Evolutionary conservation across 1,139 yeast species (phyloP).

Genomic region (Magnusiomyces sp.): DNA sequence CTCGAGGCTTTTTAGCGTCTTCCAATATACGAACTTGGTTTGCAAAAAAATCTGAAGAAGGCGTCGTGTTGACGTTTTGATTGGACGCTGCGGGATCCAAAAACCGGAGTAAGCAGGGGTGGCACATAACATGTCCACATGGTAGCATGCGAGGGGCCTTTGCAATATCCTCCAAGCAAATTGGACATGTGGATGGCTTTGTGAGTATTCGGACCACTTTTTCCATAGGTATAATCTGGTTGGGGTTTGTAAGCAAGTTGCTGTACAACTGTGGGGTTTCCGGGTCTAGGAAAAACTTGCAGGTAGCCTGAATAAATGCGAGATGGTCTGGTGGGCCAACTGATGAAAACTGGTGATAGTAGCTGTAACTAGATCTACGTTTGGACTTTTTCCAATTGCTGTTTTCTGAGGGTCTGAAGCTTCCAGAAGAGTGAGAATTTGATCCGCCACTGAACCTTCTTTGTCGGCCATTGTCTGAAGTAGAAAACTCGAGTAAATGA

Average conservation of each 20-base stretch:
- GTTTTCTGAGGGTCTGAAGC: constrained; percentile 7
- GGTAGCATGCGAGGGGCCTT: constrained; percentile 91
- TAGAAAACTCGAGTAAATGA: constrained; percentile 27
- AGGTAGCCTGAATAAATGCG: constrained; percentile 75
- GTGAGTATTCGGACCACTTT: constrained; percentile 67
- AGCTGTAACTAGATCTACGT: not conserved
- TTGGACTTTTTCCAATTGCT: constrained; percentile 2
- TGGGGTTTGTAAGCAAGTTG: constrained; percentile 62
- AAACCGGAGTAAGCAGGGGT: constrained; percentile 68
- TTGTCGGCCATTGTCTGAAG: constrained; percentile 12
- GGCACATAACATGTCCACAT: constrained; percentile 90
- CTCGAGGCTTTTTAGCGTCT: constrained; percentile 44
- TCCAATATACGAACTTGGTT: not conserved
- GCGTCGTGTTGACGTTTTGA: constrained; percentile 12
- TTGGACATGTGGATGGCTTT: constrained; percentile 75
- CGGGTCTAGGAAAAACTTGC: constrained; percentile 69
- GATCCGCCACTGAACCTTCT: constrained; percentile 4
- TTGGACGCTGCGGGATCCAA: constrained; percentile 47
- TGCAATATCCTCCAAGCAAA: constrained; percentile 69
- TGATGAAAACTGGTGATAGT: constrained; percentile 2
- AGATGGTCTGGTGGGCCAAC: constrained; percentile 45
- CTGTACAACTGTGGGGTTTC: constrained; percentile 40
- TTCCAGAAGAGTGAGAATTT: constrained; percentile 7
- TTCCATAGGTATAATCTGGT: constrained; percentile 54
- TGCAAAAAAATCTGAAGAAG: constrained; percentile 1